Percentiles rank a stretch among this genome's conserved stretches.
Conservation (phyloP, 208 protist genomes). For the Tritrichomonas foetus region DNA sequence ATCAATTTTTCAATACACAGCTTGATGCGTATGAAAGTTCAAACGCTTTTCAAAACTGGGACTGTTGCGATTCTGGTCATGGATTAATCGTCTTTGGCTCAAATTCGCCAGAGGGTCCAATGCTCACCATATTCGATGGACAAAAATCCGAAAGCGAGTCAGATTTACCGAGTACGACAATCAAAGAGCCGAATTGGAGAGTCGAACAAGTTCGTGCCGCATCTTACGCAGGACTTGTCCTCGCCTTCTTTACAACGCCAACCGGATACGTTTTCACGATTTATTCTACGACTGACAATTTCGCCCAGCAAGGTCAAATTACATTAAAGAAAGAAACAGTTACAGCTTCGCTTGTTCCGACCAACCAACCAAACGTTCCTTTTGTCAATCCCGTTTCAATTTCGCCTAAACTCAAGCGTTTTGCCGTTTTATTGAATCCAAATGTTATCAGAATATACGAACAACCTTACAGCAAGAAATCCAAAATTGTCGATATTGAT, state of each 20-base stretch:
- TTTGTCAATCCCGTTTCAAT: not conserved
- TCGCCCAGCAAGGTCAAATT: not conserved
- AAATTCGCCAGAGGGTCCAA: not conserved
- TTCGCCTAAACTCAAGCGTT: not conserved
- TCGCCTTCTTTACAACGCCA: not conserved
- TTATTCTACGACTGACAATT: not conserved
- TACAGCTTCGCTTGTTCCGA: not conserved
- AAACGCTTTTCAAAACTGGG: not conserved
- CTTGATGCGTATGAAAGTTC: not conserved
- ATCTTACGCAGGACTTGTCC: not conserved
- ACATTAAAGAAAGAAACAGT: not conserved
- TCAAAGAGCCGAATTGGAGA: not conserved
- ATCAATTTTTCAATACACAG: not conserved
- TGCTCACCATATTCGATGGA: not conserved
- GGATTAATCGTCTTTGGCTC: not conserved
- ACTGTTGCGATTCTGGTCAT: not conserved
- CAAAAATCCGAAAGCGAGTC: not conserved
- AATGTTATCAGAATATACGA: no score
- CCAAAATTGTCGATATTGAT: no score
- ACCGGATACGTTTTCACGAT: not conserved
- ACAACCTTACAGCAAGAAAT: no score
- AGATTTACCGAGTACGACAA: not conserved
- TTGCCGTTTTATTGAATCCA: not conserved
- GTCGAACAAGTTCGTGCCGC: not conserved
- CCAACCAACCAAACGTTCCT: not conserved